A percentile compares a stretch with the other conserved stretches of the same genome.
phyloP scores from a whole-genome alignment of 2,329 filamentous ascomycete genomes.

The Paramyrothecium sp. region DNA sequence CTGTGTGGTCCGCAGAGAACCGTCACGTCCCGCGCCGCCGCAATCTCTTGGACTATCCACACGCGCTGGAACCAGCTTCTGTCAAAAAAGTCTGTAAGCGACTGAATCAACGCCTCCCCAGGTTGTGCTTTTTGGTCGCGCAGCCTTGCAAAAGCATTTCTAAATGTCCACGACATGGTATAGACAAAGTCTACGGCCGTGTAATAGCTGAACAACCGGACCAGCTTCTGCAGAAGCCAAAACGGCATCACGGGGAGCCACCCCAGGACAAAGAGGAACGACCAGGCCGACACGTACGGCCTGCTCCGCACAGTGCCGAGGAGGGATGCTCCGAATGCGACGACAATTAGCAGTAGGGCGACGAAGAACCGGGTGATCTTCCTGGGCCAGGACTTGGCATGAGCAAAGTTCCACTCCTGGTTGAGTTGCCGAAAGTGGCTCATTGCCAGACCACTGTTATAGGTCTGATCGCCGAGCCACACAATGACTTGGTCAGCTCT shows the following conservation, averaged over 20 bases:
- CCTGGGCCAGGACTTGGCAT: background rate
- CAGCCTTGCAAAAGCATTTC: background rate
- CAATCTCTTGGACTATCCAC: background rate
- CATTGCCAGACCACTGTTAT: conserved; percentile 7
- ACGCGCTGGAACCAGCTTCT: background rate
- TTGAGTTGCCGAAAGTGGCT: background rate
- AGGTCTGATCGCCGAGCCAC: conserved; percentile 15
- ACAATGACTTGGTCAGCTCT: conserved; percentile 12
- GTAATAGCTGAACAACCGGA: background rate
- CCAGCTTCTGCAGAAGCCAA: background rate
- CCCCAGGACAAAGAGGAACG: background rate
- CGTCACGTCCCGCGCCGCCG: background rate
- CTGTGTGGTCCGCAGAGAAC: background rate
- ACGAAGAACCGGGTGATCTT: background rate
- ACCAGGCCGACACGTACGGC: background rate
- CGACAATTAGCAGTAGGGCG: background rate
- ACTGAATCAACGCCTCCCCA: background rate
- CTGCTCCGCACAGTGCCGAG: background rate
- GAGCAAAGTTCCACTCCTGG: background rate
- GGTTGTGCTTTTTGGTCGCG: background rate
- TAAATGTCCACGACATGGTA: background rate
- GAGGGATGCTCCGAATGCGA: background rate
- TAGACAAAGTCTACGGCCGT: background rate
- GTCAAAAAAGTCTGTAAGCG: background rate
- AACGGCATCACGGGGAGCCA: background rate